Evolutionary conservation across 2,329 filamentous ascomycete species (phyloP).

Genomic region (Remersonia thermophila): DNA sequence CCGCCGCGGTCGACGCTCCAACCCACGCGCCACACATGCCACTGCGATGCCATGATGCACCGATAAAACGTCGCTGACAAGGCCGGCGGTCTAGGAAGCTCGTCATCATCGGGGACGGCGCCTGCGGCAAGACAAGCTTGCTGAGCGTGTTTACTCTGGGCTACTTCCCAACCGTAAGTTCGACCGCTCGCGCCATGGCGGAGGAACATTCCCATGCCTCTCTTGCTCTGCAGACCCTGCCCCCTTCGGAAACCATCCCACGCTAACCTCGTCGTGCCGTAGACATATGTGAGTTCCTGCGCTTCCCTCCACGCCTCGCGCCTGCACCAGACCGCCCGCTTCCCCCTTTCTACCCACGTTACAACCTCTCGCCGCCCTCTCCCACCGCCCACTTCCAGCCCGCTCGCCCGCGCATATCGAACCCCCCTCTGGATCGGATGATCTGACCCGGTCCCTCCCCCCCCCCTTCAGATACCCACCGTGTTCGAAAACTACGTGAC

Average conservation of each 20-base stretch:
- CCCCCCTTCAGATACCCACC: slow-evolving; percentile 62
- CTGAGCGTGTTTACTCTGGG: slow-evolving; percentile 95
- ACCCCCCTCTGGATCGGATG: not conserved
- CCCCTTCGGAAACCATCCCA: not conserved
- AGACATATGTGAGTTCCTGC: slow-evolving; percentile 45
- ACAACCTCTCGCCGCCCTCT: not conserved
- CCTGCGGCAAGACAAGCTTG: slow-evolving; percentile 95
- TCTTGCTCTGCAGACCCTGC: too few relatives aligned
- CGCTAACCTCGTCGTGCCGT: slow-evolving; percentile 19
- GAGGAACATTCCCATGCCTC: too few relatives aligned
- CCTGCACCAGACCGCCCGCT: slow-evolving; percentile 4
- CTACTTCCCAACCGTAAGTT: slow-evolving; percentile 89
- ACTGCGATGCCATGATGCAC: too few relatives aligned
- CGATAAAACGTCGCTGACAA: slow-evolving; percentile 5
- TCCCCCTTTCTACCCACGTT: too few relatives aligned
- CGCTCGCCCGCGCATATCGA: not conserved
- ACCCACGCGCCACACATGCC: not conserved
- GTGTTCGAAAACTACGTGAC: slow-evolving; percentile 99
- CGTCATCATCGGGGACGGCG: slow-evolving; percentile 93
- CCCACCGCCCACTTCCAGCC: not conserved
- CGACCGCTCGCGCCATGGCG: too few relatives aligned
- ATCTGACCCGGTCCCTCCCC: slow-evolving; percentile 1
- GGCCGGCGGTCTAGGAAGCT: slow-evolving; percentile 54
- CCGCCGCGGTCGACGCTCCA: not conserved
- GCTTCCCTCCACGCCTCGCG: slow-evolving; percentile 1